Evolutionary conservation across 2,329 filamentous ascomycete genomes (phyloP).

Genomic region (Aspergillus jensenii): DNA sequence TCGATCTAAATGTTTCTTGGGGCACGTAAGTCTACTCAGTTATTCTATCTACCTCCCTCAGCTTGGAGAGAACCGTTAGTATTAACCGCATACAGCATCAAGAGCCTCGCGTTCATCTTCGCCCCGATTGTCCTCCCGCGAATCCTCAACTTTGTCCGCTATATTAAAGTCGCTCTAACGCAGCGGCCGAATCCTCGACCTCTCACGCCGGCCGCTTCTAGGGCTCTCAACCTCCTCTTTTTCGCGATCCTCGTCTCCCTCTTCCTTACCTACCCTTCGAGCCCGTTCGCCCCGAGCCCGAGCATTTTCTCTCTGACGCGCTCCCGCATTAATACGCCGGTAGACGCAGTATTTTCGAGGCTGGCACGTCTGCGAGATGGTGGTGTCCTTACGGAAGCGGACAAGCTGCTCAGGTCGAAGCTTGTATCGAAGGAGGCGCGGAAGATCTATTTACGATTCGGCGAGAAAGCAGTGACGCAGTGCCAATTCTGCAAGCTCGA

Average conservation of each 20-base stretch:
- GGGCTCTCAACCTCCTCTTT: constrained; percentile 53
- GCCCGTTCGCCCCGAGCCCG: constrained; percentile 48
- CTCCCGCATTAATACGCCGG: constrained; percentile 82
- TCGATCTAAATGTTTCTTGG: constrained; percentile 30
- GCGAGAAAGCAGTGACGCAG: constrained; percentile 68
- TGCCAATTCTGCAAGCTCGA: constrained; percentile 83
- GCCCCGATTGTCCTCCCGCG: constrained; percentile 43
- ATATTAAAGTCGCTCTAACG: constrained; percentile 32
- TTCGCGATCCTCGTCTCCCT: constrained; percentile 54
- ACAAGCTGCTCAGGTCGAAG: constrained; percentile 65
- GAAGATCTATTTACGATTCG: constrained; percentile 80
- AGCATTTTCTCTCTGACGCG: constrained; percentile 79
- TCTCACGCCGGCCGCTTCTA: constrained; percentile 33
- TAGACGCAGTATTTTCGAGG: constrained; percentile 78
- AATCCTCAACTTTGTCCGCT: constrained; percentile 38
- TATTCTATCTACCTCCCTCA: too few relatives aligned
- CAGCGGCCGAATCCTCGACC: constrained; percentile 39
- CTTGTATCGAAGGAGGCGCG: constrained; percentile 71
- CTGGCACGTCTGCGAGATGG: constrained; percentile 51
- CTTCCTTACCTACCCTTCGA: constrained; percentile 66
- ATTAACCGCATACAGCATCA: constrained; percentile 32
- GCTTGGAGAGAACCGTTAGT: background rate
- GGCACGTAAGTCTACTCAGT: constrained; percentile 27
- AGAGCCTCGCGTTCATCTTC: constrained; percentile 45
- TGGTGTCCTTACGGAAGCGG: constrained; percentile 48